Conservation (phyloP, 2,329 filamentous ascomycete genomes). For the Gliomastix tumulicola region DNA sequence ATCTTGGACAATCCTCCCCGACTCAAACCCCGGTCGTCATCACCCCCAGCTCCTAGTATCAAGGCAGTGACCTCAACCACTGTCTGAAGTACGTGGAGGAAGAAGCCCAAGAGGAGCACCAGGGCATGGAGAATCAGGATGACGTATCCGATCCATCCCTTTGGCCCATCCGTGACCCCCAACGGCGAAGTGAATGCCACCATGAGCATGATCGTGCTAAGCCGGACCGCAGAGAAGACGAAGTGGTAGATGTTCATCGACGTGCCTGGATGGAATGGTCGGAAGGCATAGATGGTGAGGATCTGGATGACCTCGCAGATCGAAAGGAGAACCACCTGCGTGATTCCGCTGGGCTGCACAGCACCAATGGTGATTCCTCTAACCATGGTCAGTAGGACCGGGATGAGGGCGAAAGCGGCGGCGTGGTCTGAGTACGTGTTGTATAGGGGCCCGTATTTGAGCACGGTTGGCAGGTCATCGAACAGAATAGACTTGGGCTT, state of each 20-base stretch:
- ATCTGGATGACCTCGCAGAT: conserved; percentile 92
- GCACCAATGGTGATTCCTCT: conserved; percentile 88
- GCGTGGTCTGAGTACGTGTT: conserved; percentile 96
- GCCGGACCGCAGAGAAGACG: conserved; percentile 70
- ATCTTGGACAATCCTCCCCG: conserved; percentile 83
- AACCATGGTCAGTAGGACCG: conserved; percentile 76
- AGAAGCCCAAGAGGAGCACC: conserved; percentile 85
- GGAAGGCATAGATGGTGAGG: conserved; percentile 80
- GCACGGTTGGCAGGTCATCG: conserved; percentile 83
- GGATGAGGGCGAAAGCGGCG: conserved; percentile 82
- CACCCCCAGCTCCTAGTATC: conserved; percentile 73
- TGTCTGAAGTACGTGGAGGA: conserved; percentile 86
- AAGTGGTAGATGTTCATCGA: conserved; percentile 98
- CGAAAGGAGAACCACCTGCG: conserved; percentile 84
- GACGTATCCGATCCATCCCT: conserved; percentile 92
- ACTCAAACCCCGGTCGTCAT: conserved; percentile 61
- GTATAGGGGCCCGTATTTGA: conserved; percentile 89
- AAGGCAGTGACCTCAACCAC: conserved; percentile 82
- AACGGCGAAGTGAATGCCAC: conserved; percentile 81
- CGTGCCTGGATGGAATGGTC: conserved; percentile 82
- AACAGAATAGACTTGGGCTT: conserved; percentile 83
- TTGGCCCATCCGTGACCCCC: conserved; percentile 68
- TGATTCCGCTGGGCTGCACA: conserved; percentile 86
- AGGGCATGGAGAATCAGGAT: conserved; percentile 81
- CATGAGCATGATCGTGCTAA: conserved; percentile 69